Percentiles rank a stretch among this genome's conserved stretches.
These are phyloP conservation scores for Exophiala bonariae DNA, from an alignment of 2,329 filamentous ascomycete species.

Conservation along the genomic window DNA sequence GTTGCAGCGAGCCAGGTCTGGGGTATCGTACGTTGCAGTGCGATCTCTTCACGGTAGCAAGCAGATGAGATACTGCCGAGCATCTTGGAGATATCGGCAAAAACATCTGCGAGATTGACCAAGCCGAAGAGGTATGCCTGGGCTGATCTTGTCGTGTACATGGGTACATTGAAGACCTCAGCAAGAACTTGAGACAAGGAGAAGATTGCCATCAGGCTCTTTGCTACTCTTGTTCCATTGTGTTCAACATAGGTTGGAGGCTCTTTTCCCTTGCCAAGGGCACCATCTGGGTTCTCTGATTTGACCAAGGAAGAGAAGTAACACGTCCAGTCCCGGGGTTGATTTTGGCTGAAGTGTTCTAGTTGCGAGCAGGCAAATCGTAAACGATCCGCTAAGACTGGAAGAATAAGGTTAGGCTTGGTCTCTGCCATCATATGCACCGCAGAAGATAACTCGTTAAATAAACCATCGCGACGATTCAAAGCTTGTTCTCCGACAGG, in stretches of 20 bases:
- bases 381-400: constrained; percentile 74
- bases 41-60: constrained; percentile 81
- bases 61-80: constrained; percentile 77
- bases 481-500: constrained; percentile 41
- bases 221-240: constrained; percentile 74
- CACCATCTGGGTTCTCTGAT: constrained; percentile 21
- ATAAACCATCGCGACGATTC: constrained; percentile 52
- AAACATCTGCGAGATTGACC: constrained; percentile 83
- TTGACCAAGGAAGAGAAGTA: constrained; percentile 70
- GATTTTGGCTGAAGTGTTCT: constrained; percentile 59
- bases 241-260: constrained; percentile 41
- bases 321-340: constrained; percentile 42
- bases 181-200: constrained; percentile 74
- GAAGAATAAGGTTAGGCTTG: constrained; percentile 77
- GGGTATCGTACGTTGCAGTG: constrained; percentile 72
- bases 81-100: constrained; percentile 69
- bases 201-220: constrained; percentile 75
- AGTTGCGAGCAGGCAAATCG: constrained; percentile 69
- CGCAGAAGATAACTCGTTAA: constrained; percentile 70
- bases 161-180: constrained; percentile 67
- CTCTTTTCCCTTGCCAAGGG: constrained; percentile 15
- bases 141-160: constrained; percentile 64
- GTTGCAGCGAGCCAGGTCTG: constrained; percentile 54
- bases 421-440: constrained; percentile 77
- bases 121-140: constrained; percentile 67